A percentile compares a stretch with the other conserved stretches of the same genome.
These are phyloP conservation scores for Pichia sporocuriosa DNA, from an alignment of 805 yeast species.

Conservation along the genomic window DNA sequence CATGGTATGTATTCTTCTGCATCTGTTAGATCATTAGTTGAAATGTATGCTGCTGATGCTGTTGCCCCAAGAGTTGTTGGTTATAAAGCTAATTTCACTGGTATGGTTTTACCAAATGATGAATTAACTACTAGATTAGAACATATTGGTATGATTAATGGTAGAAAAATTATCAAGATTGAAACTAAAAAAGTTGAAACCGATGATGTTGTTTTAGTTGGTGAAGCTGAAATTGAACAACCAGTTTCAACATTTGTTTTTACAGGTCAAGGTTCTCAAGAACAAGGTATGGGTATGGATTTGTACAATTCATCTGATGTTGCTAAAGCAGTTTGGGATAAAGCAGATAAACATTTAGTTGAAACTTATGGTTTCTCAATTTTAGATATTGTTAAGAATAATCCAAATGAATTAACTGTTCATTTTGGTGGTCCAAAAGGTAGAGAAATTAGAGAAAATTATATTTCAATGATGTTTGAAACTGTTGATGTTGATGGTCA, in stretches of 20 bases:
- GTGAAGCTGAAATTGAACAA: constrained; percentile 98
- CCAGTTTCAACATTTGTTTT: constrained; percentile 95
- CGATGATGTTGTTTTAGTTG: constrained; percentile 69
- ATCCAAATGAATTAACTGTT: constrained; percentile 91
- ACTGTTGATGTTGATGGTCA: constrained; percentile 80
- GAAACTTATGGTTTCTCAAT: constrained; percentile 96
- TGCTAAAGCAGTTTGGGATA: constrained; percentile 95
- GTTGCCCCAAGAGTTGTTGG: constrained; percentile 94
- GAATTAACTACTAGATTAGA: constrained; percentile 79
- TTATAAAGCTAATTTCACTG: constrained; percentile 82
- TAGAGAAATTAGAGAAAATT: constrained; percentile 88
- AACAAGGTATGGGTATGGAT: constrained; percentile 99
- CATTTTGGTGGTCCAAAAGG: constrained; percentile 99
- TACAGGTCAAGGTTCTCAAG: constrained; percentile 99
- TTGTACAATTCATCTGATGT: constrained; percentile 84
- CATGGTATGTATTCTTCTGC: constrained; percentile 99
- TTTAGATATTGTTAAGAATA: constrained; percentile 87
- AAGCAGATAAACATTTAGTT: constrained; percentile 90
- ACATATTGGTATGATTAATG: constrained; percentile 98
- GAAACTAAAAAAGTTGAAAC: constrained; percentile 81
- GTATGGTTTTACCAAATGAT: constrained; percentile 97
- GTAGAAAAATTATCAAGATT: constrained; percentile 93
- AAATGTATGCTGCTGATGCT: constrained; percentile 97
- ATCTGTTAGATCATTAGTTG: constrained; percentile 88
- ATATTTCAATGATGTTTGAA: constrained; percentile 96